phyloP scores from a whole-genome alignment of 768 basidiomycete species.

The Hysterangium stoloniferum region DNA sequence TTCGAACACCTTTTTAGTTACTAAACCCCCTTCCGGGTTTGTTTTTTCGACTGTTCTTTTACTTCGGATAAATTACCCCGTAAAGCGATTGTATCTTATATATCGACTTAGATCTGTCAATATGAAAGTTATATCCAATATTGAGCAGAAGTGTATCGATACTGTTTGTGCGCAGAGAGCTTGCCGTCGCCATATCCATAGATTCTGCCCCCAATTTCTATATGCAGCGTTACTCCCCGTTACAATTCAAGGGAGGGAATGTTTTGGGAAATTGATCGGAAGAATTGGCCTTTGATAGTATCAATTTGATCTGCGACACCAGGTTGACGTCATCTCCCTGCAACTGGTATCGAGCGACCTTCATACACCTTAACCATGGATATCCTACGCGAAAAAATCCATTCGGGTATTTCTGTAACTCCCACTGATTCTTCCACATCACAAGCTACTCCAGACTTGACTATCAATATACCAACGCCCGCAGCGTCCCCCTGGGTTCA shows the following conservation, averaged over 20 bases:
- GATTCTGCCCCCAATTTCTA: no score
- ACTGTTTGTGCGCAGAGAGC: no score
- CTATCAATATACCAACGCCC: constrained; percentile 17
- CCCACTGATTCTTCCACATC: not conserved
- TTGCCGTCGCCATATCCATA: no score
- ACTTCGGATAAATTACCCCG: constrained; percentile 8
- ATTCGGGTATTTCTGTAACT: not conserved
- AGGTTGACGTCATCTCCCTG: no score
- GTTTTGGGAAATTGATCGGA: no score
- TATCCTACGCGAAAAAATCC: constrained; percentile 5
- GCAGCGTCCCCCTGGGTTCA: not conserved
- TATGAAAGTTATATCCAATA: not conserved
- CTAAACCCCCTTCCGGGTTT: not conserved
- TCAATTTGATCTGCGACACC: no score
- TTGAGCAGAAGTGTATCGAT: no score
- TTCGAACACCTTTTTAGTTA: not conserved
- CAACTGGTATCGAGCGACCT: no score
- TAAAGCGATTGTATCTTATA: constrained; percentile 9
- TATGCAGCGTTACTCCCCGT: no score
- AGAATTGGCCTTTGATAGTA: no score
- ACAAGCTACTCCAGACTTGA: constrained; percentile 10
- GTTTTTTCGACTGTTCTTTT: constrained; percentile 6
- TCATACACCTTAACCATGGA: constrained; percentile 4
- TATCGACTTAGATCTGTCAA: constrained; percentile 10
- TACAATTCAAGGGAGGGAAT: no score